Conservation (phyloP, 2,329 filamentous ascomycete genomes). For the Clonostachys byssicola region DNA sequence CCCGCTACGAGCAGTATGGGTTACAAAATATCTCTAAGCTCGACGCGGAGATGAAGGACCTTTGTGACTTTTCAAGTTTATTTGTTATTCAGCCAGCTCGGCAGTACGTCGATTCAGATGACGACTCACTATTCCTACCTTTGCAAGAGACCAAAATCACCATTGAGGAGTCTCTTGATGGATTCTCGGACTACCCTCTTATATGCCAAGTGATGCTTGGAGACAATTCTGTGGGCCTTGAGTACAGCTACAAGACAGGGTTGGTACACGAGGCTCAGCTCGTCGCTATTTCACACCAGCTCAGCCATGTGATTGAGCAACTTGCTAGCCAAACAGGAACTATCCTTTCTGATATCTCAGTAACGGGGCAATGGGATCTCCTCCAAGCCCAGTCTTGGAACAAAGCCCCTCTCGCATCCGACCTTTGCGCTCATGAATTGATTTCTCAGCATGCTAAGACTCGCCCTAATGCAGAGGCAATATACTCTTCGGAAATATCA, state of each 20-base stretch:
- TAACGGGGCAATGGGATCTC: neutral
- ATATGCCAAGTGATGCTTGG: neutral
- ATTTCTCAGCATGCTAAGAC: neutral
- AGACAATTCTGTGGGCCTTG: neutral
- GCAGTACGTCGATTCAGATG: neutral
- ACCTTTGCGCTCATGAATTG: neutral
- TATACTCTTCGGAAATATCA: neutral
- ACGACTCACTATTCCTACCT: neutral
- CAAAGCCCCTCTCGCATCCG: neutral
- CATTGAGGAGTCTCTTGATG: neutral
- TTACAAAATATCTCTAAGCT: conserved; percentile 14
- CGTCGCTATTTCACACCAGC: neutral
- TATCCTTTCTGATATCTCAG: neutral
- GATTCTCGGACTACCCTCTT: conserved; percentile 3
- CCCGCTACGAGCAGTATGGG: conserved; percentile 12
- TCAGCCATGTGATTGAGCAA: conserved; percentile 1
- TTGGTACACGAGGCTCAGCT: neutral
- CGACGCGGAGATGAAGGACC: conserved; percentile 4
- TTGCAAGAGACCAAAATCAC: too few relatives aligned
- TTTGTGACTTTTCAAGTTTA: conserved; percentile 11
- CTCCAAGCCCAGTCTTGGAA: neutral
- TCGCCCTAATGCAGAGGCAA: neutral
- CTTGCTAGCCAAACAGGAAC: neutral
- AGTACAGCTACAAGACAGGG: neutral
- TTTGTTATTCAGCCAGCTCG: conserved; percentile 9